Evolutionary conservation across 257 asterid genomes (phyloP).

Genomic region (Avicennia marina): DNA sequence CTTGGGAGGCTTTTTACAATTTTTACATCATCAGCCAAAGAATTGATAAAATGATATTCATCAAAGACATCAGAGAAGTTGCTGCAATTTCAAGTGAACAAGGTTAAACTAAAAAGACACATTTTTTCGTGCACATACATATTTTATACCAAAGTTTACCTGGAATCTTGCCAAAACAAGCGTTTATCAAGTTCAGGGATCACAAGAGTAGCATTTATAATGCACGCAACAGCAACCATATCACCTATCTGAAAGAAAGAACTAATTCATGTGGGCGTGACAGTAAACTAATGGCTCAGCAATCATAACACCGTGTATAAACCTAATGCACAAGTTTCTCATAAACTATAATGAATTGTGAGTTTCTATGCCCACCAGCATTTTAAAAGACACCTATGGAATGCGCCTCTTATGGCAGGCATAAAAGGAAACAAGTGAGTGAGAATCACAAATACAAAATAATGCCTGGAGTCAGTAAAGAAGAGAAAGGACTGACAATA

Average conservation of each 20-base stretch:
- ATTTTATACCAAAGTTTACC: conserved; percentile 33
- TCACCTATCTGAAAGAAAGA: conserved; percentile 76
- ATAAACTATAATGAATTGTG: too few species aligned
- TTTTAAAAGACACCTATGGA: background rate
- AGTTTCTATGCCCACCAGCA: background rate
- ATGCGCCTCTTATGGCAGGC: background rate
- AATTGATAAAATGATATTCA: conserved; percentile 65
- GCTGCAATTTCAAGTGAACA: conserved; percentile 45
- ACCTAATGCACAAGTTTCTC: conserved; percentile 2
- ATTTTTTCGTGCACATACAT: background rate
- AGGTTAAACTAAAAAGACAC: conserved; percentile 13
- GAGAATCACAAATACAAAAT: too few species aligned
- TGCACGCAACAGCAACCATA: conserved; percentile 97
- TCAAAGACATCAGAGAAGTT: conserved; percentile 92
- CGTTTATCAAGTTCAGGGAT: conserved; percentile 95
- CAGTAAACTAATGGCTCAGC: background rate
- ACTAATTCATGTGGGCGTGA: background rate
- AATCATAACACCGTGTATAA: background rate
- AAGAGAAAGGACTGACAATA: background rate
- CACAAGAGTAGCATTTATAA: conserved; percentile 92
- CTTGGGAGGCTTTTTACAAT: conserved; percentile 62
- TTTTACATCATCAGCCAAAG: conserved; percentile 66
- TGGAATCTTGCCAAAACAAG: conserved; percentile 92
- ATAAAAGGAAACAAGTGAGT: too few species aligned
- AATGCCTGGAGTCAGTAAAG: too few species aligned